A percentile compares a stretch with the other conserved stretches of the same genome.
These are phyloP conservation scores for Dothideomycetes sp. DNA, from an alignment of 2,329 filamentous ascomycete species.

Conservation along the genomic window DNA sequence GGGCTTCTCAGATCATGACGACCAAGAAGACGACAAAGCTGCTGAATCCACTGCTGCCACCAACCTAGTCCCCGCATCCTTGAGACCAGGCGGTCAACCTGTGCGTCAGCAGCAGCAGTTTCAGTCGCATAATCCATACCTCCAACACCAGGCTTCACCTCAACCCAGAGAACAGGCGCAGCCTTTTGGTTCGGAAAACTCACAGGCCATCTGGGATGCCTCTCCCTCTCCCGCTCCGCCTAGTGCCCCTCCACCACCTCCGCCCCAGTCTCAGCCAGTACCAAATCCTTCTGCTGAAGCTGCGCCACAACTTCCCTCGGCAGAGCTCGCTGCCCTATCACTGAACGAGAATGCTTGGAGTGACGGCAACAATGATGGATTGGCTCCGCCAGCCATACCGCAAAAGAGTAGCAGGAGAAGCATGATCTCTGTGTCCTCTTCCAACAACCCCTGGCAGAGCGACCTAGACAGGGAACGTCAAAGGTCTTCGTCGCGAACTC, in stretches of 20 bases:
- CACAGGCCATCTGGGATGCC: constrained; percentile 32
- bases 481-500: too few species aligned
- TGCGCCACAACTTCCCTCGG: constrained; percentile 34
- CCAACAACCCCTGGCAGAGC: constrained; percentile 14
- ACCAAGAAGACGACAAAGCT: constrained; percentile 15
- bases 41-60: constrained; percentile 4
- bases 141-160: constrained; percentile 30
- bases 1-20: constrained; percentile 17
- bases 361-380: not conserved
- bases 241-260: constrained; percentile 18
- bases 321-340: constrained; percentile 30
- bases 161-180: constrained; percentile 27
- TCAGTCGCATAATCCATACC: constrained; percentile 37
- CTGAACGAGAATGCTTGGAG: constrained; percentile 21
- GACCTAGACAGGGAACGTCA: constrained; percentile 20
- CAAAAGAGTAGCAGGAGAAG: constrained; percentile 10
- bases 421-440: constrained; percentile 1
- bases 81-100: constrained; percentile 15
- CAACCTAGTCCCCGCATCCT: constrained; percentile 17
- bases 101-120: constrained; percentile 18
- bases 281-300: too few species aligned
- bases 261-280: constrained; percentile 24
- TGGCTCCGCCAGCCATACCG: constrained; percentile 3
- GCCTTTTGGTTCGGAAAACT: constrained; percentile 29
- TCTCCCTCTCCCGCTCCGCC: constrained; percentile 18